phyloP scores from a whole-genome alignment of 2,329 filamentous ascomycete genomes.

The Ascochyta pisi region DNA sequence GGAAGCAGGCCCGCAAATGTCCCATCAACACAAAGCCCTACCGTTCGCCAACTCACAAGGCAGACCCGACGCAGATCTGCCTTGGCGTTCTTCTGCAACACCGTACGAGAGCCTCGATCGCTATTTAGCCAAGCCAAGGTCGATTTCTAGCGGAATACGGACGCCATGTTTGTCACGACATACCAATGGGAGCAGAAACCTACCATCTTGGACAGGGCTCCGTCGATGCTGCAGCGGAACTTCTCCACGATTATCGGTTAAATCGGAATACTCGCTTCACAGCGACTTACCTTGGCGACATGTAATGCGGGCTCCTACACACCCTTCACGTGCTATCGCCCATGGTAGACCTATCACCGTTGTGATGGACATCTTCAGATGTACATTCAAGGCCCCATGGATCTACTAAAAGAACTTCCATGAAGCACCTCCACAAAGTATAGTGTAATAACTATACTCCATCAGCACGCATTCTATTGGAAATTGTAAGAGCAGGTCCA shows the following conservation, averaged over 20 bases:
- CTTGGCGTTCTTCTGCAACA: background rate
- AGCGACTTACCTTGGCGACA: background rate
- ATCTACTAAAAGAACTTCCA: background rate
- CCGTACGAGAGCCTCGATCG: background rate
- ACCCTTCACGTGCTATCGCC: background rate
- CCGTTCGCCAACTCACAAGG: background rate
- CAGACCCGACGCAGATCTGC: background rate
- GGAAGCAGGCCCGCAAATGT: conserved; percentile 1
- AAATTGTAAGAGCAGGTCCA: background rate
- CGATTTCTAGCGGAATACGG: conserved; percentile 3
- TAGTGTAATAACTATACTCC: background rate
- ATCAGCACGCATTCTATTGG: background rate
- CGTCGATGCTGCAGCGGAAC: background rate
- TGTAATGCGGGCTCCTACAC: background rate
- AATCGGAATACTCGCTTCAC: conserved; percentile 6
- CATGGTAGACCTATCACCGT: background rate
- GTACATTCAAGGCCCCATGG: background rate
- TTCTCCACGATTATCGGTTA: conserved; percentile 3
- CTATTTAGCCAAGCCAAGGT: conserved; percentile 1
- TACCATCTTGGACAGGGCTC: background rate
- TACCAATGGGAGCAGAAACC: conserved; percentile 2
- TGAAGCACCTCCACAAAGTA: background rate
- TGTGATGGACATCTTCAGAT: background rate
- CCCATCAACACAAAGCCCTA: background rate
- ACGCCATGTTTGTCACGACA: background rate